Conservation (phyloP, 345 rosid species). For the Citrus maxima region DNA sequence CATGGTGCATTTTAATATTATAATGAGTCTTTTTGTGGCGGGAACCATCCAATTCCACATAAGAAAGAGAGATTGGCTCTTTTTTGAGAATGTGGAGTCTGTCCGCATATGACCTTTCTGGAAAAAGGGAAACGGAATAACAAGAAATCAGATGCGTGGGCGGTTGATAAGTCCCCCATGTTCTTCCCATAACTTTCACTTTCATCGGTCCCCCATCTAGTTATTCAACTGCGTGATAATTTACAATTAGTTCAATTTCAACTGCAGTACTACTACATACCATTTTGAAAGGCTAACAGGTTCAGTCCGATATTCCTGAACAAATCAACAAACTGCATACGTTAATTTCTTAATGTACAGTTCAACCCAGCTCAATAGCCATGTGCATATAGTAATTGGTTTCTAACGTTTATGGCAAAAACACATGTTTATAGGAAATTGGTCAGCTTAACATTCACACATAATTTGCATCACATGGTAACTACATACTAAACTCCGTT, state of each 20-base stretch:
- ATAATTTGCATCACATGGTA: neutral
- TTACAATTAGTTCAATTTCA: neutral
- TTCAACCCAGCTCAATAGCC: neutral
- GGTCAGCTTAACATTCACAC: neutral
- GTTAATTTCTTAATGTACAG: neutral
- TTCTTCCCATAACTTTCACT: slow-evolving; percentile 53
- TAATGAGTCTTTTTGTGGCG: slow-evolving; percentile 27
- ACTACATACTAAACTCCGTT: neutral
- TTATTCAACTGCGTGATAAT: neutral
- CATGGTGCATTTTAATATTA: slow-evolving; percentile 13
- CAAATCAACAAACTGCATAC: neutral
- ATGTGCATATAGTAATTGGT: neutral
- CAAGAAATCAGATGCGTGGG: slow-evolving; percentile 21
- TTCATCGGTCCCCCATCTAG: slow-evolving; percentile 32
- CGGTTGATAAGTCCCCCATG: slow-evolving; percentile 36
- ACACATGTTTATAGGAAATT: neutral
- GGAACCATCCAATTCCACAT: slow-evolving; percentile 33
- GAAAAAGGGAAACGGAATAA: slow-evolving; percentile 33
- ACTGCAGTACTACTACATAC: neutral
- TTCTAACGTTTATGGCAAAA: neutral
- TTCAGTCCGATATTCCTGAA: neutral
- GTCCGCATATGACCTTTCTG: slow-evolving; percentile 39
- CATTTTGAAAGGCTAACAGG: neutral
- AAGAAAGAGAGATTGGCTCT: slow-evolving; percentile 16
- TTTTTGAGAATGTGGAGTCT: slow-evolving; percentile 39